A percentile compares a stretch with the other conserved stretches of the same genome.
Evolutionary conservation across 75 land plant genomes (phyloP).

Genomic region (Selaginella moellendorffii): DNA sequence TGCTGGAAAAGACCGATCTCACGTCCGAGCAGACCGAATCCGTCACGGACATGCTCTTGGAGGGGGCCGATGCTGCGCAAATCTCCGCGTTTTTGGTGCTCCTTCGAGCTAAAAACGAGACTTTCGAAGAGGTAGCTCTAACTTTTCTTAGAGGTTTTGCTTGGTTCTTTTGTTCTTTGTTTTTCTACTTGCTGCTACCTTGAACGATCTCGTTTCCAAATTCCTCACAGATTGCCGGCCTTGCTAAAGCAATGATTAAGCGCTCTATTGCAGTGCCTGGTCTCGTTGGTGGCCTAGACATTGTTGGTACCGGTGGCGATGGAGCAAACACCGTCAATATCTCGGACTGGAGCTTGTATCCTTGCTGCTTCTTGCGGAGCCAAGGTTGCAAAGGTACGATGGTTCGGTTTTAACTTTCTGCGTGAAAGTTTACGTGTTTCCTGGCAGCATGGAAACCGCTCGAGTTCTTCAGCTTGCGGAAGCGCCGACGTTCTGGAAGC

Average conservation of each 20-base stretch:
- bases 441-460: slow-evolving; percentile 78
- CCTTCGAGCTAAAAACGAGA: slow-evolving; percentile 89
- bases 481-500: slow-evolving; percentile 94
- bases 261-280: slow-evolving; percentile 47
- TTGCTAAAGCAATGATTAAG: slow-evolving; percentile 79
- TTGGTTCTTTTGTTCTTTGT: not conserved
- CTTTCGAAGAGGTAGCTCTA: slow-evolving; percentile 53
- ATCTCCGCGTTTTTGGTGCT: slow-evolving; percentile 86
- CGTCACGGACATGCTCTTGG: slow-evolving; percentile 42
- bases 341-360: slow-evolving; percentile 82
- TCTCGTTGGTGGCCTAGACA: slow-evolving; percentile 56
- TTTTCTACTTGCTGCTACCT: not conserved
- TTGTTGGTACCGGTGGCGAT: slow-evolving; percentile 98
- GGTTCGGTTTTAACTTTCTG: not conserved
- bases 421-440: not conserved
- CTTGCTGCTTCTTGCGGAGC: slow-evolving; percentile 92
- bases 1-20: slow-evolving; percentile 48
- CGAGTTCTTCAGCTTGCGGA: slow-evolving; percentile 94
- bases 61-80: slow-evolving; percentile 42
- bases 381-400: slow-evolving; percentile 68
- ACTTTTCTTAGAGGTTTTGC: not conserved
- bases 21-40: slow-evolving; percentile 52
- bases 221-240: slow-evolving; percentile 52
- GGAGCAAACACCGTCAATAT: slow-evolving; percentile 93
- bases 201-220: not conserved